These are phyloP conservation scores for Cryptosporidium felis DNA, from an alignment of 169 alveolate genomes.

Conservation along the genomic window DNA sequence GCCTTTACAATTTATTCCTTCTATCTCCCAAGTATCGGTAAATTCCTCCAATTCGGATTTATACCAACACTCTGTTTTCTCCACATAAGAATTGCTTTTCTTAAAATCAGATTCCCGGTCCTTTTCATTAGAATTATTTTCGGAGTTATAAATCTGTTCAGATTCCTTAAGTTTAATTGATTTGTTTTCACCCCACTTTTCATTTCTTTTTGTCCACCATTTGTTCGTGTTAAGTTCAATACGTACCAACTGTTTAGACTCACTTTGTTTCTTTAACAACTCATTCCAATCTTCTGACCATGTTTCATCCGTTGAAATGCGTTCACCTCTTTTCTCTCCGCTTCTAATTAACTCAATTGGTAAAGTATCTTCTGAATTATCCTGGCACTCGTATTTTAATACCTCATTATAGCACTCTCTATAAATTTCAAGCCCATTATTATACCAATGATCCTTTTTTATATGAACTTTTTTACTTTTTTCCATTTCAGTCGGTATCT, in stretches of 20 bases:
- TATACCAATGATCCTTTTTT: slow-evolving; percentile 50
- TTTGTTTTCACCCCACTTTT: slow-evolving; percentile 65
- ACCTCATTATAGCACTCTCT: slow-evolving; percentile 15
- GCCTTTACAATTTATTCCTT: slow-evolving; percentile 6
- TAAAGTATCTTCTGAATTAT: background rate
- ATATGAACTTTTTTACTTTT: background rate
- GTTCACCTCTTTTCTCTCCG: slow-evolving; percentile 43
- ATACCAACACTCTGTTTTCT: slow-evolving; percentile 17
- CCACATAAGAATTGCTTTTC: background rate
- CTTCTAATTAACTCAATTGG: slow-evolving; percentile 4
- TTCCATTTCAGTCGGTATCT: background rate
- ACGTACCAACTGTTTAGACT: background rate
- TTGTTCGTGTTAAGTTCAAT: slow-evolving; percentile 1
- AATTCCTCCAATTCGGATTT: slow-evolving; percentile 10
- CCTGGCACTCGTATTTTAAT: background rate
- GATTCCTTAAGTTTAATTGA: background rate
- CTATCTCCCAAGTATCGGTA: slow-evolving; percentile 37
- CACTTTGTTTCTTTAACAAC: background rate
- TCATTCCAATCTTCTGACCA: slow-evolving; percentile 70
- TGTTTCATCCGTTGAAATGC: background rate
- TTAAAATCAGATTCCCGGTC: no score
- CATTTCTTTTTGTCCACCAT: slow-evolving; percentile 37
- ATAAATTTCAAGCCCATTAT: slow-evolving; percentile 27
- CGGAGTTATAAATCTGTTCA: background rate
- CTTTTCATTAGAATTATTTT: background rate